phyloP scores from a whole-genome alignment of 2,329 filamentous ascomycete species.

The Colletotrichum musicola region DNA sequence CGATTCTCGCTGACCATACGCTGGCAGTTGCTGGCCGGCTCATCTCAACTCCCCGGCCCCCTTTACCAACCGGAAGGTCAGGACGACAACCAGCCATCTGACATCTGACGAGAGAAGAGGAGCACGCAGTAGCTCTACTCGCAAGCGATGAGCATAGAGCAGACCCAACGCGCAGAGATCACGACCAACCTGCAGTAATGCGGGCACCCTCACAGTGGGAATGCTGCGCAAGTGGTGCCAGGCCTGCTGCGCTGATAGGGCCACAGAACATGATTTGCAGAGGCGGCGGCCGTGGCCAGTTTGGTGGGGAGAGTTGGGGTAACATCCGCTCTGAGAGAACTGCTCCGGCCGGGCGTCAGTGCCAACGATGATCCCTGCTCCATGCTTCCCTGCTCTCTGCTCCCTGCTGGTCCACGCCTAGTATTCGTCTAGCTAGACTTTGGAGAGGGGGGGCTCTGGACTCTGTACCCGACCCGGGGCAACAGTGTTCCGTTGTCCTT shows the following conservation, averaged over 20 bases:
- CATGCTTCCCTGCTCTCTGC: neutral
- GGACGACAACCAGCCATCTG: neutral
- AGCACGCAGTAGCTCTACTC: neutral
- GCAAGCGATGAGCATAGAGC: conserved; percentile 2
- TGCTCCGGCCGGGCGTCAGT: conserved; percentile 13
- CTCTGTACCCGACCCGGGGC: neutral
- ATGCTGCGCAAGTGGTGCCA: conserved; percentile 18
- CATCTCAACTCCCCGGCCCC: neutral
- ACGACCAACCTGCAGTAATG: conserved; percentile 18
- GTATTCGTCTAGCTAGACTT: conserved; percentile 8
- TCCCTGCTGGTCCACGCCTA: neutral
- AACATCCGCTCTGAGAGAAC: conserved; percentile 16
- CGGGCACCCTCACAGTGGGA: conserved; percentile 19
- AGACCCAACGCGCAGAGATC: conserved; percentile 23
- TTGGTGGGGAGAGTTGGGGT: conserved; percentile 19
- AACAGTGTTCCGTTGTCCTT: no score
- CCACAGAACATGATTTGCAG: conserved; percentile 22
- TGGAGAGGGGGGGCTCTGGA: neutral
- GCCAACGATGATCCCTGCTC: conserved; percentile 12
- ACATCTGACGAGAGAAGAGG: conserved; percentile 21
- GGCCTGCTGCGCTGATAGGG: conserved; percentile 13
- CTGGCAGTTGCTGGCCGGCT: neutral
- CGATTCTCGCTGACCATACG: conserved; percentile 9
- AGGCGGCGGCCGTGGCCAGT: conserved; percentile 4
- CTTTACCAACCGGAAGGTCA: neutral